phyloP scores from a whole-genome alignment of 164 flowering plant genomes.

The Aristolochia fimbriata region DNA sequence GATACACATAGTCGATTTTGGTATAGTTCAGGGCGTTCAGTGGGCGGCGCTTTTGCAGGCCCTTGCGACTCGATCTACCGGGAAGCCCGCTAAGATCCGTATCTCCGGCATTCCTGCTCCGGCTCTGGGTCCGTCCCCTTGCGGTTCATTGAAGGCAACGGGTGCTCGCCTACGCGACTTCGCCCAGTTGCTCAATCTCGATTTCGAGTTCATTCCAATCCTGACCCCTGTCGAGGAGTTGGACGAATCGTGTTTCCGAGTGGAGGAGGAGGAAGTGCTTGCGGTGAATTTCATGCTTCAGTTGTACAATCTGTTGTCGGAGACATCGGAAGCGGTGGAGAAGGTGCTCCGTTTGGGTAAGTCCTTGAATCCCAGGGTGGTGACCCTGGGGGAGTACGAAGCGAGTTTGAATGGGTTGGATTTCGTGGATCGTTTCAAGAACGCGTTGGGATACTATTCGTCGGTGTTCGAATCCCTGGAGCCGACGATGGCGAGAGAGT shows the following conservation, averaged over 20 bases:
- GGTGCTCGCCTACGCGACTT: constrained; percentile 72
- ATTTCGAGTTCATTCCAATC: constrained; percentile 71
- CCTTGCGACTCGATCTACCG: constrained; percentile 61
- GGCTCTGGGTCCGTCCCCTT: constrained; percentile 42
- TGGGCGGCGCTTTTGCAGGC: constrained; percentile 93
- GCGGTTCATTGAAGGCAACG: constrained; percentile 42
- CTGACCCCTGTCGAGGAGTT: constrained; percentile 53
- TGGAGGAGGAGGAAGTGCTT: constrained; percentile 50
- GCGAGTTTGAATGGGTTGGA: constrained; percentile 47
- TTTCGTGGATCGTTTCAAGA: constrained; percentile 44
- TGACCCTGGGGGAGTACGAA: constrained; percentile 87
- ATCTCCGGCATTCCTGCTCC: constrained; percentile 82
- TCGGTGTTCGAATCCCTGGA: constrained; percentile 86
- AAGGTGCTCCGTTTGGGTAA: constrained; percentile 49
- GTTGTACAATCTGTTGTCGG: constrained; percentile 59
- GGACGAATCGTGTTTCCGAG: constrained; percentile 42
- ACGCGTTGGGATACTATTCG: constrained; percentile 55
- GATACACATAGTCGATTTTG: constrained; percentile 89
- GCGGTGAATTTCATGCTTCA: constrained; percentile 93
- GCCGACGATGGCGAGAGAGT: constrained; percentile 54
- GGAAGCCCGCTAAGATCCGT: constrained; percentile 51
- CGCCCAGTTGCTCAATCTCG: constrained; percentile 54
- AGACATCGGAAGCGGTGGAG: constrained; percentile 33
- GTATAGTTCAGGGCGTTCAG: constrained; percentile 84
- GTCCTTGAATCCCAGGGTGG: constrained; percentile 53